Evolutionary conservation across 1,284 basidiomycete genomes (phyloP).

Genomic region (Exobasidium cylindrosporum): DNA sequence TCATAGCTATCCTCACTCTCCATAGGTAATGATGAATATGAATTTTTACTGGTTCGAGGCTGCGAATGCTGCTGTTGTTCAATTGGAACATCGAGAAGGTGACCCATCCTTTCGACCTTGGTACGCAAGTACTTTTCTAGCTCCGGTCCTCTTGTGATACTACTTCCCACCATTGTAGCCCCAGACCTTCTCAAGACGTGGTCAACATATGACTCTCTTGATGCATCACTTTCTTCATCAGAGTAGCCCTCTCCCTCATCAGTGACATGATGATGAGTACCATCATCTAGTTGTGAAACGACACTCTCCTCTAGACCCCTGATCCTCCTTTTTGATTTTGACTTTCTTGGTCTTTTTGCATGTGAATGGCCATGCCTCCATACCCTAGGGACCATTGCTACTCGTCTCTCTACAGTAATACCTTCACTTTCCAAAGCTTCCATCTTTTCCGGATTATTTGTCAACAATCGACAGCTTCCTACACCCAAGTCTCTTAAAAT

Average conservation of each 20-base stretch:
- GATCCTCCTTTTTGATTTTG: background rate
- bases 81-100: constrained; percentile 70
- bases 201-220: constrained; percentile 29
- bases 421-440: constrained; percentile 80
- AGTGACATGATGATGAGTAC: background rate
- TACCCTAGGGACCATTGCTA: constrained; percentile 89
- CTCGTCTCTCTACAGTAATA: constrained; percentile 74
- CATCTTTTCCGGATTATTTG: constrained; percentile 98
- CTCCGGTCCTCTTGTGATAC: constrained; percentile 76
- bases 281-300: constrained; percentile 8
- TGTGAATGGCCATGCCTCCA: constrained; percentile 62
- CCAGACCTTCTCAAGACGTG: constrained; percentile 63
- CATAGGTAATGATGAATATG: background rate
- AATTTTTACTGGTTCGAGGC: background rate
- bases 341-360: background rate
- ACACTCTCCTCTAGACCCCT: constrained; percentile 8
- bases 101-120: constrained; percentile 94
- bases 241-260: constrained; percentile 1
- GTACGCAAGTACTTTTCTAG: constrained; percentile 93
- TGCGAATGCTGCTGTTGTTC: constrained; percentile 19
- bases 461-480: constrained; percentile 70
- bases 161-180: constrained; percentile 79
- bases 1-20: background rate
- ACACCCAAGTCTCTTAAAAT: constrained; percentile 85
- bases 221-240: constrained; percentile 18